phyloP scores from a whole-genome alignment of 129 eudicot genomes.

The Calendula officinalis region DNA sequence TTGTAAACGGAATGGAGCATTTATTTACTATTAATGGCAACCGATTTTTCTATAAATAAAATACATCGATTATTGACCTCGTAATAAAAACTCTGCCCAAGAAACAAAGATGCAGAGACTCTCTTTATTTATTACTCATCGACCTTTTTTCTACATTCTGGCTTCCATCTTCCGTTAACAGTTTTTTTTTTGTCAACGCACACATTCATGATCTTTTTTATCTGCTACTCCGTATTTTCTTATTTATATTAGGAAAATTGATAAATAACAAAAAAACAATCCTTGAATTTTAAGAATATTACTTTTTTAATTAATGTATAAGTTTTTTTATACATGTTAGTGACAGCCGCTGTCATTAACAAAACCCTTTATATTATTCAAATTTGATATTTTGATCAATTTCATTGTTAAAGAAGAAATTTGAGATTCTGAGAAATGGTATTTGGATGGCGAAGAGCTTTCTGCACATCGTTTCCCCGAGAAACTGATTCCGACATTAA shows the following conservation, averaged over 20 bases:
- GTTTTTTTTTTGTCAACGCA: background rate
- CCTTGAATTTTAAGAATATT: too few species aligned
- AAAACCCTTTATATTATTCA: background rate
- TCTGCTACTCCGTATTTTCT: background rate
- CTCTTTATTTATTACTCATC: conserved; percentile 16
- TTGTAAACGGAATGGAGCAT: conserved; percentile 13
- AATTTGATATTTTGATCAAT: background rate
- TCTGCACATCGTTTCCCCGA: conserved; percentile 75
- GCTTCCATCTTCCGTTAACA: background rate
- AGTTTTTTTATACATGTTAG: too few species aligned
- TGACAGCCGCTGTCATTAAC: too few species aligned
- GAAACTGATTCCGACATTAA: conserved; percentile 39
- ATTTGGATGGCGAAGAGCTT: conserved; percentile 90
- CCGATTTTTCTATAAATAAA: conserved; percentile 26
- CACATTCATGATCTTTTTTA: background rate
- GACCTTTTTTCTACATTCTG: conserved; percentile 15
- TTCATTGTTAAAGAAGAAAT: background rate
- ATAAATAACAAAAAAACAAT: too few species aligned
- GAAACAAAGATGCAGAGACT: conserved; percentile 8
- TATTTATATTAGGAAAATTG: too few species aligned
- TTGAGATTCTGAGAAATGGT: conserved; percentile 38
- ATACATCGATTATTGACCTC: conserved; percentile 22
- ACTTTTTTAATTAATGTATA: too few species aligned
- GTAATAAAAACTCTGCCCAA: conserved; percentile 33
- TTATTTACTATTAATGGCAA: conserved; percentile 21